Evolutionary conservation across 768 basidiomycete species (phyloP).

Genomic region (Tulasnella sp.): DNA sequence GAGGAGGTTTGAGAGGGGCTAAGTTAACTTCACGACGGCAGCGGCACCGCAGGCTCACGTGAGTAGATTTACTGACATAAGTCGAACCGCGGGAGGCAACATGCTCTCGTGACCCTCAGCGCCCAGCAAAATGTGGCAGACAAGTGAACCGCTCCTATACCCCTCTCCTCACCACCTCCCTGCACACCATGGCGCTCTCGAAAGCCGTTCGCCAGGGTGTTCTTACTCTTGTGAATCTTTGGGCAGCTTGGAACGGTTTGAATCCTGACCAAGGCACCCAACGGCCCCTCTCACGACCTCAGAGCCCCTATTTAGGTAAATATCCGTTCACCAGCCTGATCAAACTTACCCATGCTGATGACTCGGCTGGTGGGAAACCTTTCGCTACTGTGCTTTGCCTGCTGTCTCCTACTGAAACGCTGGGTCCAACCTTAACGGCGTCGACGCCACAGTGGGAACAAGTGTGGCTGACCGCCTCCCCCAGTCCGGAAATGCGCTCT

Average conservation of each 20-base stretch:
- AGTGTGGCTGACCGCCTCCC: slow-evolving; percentile 30
- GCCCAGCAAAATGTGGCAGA: not conserved
- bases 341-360: not conserved
- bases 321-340: not conserved
- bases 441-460: not conserved
- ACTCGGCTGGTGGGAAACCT: not conserved
- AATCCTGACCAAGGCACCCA: not conserved
- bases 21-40: not conserved
- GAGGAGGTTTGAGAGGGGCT: not conserved
- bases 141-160: not conserved
- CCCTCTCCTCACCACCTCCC: not conserved
- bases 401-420: not conserved
- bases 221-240: not conserved
- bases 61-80: not conserved
- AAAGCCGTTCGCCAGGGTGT: not conserved
- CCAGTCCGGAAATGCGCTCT: slow-evolving; percentile 59
- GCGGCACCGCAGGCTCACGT: not conserved
- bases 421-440: not conserved
- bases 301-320: not conserved
- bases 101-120: not conserved
- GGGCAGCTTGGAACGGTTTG: not conserved
- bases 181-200: not conserved
- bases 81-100: not conserved
- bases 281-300: not conserved
- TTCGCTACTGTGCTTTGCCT: not conserved